Percentiles rank a stretch among this genome's conserved stretches.
These are phyloP conservation scores for Geosmithia morbida DNA, from an alignment of 2,329 filamentous ascomycete genomes.

Conservation along the genomic window DNA sequence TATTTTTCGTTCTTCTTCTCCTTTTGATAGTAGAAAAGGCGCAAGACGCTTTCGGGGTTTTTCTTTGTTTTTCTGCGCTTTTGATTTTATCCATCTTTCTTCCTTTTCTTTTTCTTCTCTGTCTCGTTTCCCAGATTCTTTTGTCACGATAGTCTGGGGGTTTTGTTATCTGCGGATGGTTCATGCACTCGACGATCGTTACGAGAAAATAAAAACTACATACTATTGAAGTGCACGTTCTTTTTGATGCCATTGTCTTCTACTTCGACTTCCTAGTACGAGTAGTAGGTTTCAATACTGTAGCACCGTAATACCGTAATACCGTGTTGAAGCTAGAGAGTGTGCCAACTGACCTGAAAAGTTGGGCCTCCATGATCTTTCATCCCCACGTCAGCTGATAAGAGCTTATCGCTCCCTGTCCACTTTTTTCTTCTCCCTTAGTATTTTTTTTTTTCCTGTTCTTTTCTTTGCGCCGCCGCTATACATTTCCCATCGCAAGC, in stretches of 20 bases:
- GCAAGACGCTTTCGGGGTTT: constrained; percentile 21
- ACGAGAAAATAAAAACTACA: constrained; percentile 12
- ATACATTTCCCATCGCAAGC: constrained; percentile 5
- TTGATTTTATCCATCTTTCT: neutral
- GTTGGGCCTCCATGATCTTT: neutral
- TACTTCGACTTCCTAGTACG: no score
- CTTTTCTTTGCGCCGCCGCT: neutral
- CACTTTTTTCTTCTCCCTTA: constrained; percentile 1
- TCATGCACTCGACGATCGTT: constrained; percentile 22
- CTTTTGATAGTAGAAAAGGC: constrained; percentile 23
- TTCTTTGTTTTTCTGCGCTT: constrained; percentile 2
- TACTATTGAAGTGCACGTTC: constrained; percentile 23
- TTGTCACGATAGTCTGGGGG: constrained; percentile 15
- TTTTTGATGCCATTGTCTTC: neutral
- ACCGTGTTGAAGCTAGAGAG: no score
- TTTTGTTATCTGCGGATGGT: constrained; percentile 12
- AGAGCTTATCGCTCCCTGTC: constrained; percentile 2
- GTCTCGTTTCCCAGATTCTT: constrained; percentile 7
- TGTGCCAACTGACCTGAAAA: no score
- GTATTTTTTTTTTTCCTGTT: neutral
- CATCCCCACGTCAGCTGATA: constrained; percentile 2
- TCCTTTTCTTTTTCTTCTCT: neutral
- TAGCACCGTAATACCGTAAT: no score
- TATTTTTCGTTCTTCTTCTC: constrained; percentile 3
- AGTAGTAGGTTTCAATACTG: no score